Base-by-base conservation (phyloP, 2,329 filamentous ascomycete species). In the Ramularia endophylla region DNA sequence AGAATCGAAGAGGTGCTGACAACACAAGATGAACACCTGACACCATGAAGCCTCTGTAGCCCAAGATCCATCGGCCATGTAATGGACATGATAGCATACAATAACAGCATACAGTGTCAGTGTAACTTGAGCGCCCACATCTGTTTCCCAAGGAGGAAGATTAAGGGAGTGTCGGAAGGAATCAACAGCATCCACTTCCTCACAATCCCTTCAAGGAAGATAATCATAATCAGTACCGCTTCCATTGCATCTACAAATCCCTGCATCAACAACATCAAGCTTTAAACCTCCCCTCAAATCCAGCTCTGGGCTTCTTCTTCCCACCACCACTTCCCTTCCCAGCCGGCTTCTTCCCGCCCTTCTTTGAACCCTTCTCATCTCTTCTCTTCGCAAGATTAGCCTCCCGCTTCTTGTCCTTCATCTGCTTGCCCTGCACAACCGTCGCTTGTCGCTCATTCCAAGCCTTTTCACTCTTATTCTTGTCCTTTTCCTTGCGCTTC, bases 391-490 rank as follows among this genome's bases (percentile, higher is more conserved):
- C 75, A 36, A 97, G 49, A 49, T 72, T 72, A 32, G 64, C 62
- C 52, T 72, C 69, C 13, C 70, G 60, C 60, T 66, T 70, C 65
- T 71, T 72, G 57, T 73, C 68, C 50, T 65, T 67, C 53, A 64
- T 64, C 48, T 70, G 68, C 53, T 67, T 66, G 41, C 68, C 65
- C 55, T 72, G 69, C 34, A 65, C 55, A 1, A 73, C 66, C 20
- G 61, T 65, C 25, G 67, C 65, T 15, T 67, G 56, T 12, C 70
- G 56, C 43, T 72, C 70, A 40, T 67, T 66, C 70, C 92, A 97
- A 59, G 92, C 87, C 60, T 84, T 83, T 63, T 87, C 87, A 61
- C 86, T 94, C 78, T 92, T 94, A 67, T 82, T 83, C 78, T 95
- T 97, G 38, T 77, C 72, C 53, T 82, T 80, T 58, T 95, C 87